These are phyloP conservation scores for Magnaporthiopsis incrustans DNA, from an alignment of 2,329 filamentous ascomycete species.

Conservation along the genomic window DNA sequence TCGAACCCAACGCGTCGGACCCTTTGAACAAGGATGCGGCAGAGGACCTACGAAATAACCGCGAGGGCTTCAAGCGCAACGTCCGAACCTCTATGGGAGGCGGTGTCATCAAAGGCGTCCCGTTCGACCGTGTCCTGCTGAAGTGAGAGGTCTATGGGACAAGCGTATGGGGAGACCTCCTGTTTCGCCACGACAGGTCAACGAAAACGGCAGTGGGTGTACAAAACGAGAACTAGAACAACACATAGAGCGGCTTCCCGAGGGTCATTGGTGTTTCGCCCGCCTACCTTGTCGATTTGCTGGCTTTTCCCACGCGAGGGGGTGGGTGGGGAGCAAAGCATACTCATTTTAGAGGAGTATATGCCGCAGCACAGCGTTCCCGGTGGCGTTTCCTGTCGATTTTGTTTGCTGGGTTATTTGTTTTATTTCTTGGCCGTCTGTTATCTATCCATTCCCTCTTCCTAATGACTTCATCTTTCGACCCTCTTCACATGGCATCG, in stretches of 20 bases:
- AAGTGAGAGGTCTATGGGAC: conserved; percentile 34
- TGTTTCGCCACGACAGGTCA: background rate
- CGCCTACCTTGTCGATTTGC: background rate
- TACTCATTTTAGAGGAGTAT: background rate
- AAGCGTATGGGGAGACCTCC: conserved; percentile 13
- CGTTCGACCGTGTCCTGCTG: conserved; percentile 71
- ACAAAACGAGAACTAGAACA: background rate
- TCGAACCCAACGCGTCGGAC: conserved; percentile 94
- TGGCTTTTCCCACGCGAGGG: background rate
- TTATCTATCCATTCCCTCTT: background rate
- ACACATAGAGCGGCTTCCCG: background rate
- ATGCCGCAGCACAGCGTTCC: background rate
- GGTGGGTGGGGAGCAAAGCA: background rate
- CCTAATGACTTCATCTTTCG: background rate
- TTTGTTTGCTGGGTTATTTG: background rate
- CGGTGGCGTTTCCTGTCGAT: background rate
- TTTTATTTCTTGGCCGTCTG: background rate
- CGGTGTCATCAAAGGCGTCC: conserved; percentile 61
- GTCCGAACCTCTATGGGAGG: conserved; percentile 79
- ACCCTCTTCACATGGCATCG: background rate
- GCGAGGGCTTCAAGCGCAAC: conserved; percentile 87
- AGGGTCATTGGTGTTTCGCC: background rate
- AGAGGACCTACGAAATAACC: conserved; percentile 77
- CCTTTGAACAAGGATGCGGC: conserved; percentile 98
- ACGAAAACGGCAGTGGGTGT: background rate